Evolutionary conservation across 805 yeast genomes (phyloP).

Genomic region (Sugiyamaella mastotermitis): DNA sequence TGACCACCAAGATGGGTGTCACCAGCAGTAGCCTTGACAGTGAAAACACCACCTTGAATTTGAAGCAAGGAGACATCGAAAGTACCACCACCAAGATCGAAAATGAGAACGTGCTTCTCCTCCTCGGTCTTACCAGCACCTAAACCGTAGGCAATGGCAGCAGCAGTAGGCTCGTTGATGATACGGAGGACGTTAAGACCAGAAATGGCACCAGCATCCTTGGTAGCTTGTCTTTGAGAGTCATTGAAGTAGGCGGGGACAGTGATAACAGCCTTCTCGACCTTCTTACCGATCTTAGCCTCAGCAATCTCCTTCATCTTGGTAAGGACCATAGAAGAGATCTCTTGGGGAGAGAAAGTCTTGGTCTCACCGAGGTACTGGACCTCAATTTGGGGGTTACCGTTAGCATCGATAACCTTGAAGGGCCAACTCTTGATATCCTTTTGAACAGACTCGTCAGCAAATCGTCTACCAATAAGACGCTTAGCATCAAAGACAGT

Average conservation of each 20-base stretch:
- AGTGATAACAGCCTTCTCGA: constrained; percentile 78
- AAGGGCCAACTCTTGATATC: constrained; percentile 94
- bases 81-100: constrained; percentile 98
- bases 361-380: constrained; percentile 81
- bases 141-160: constrained; percentile 95
- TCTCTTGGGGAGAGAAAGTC: constrained; percentile 89
- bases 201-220: constrained; percentile 84
- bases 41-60: constrained; percentile 94
- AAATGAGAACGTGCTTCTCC: constrained; percentile 83
- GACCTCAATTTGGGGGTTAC: constrained; percentile 77
- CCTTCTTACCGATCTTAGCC: constrained; percentile 72
- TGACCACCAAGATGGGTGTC: constrained; percentile 99
- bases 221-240: constrained; percentile 86
- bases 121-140: constrained; percentile 80
- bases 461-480: constrained; percentile 85
- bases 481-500: constrained; percentile 88
- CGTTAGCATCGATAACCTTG: constrained; percentile 63
- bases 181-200: constrained; percentile 80
- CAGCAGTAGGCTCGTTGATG: constrained; percentile 91
- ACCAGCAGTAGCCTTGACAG: constrained; percentile 98
- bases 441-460: constrained; percentile 77
- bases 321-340: constrained; percentile 84
- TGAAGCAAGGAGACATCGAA: constrained; percentile 90
- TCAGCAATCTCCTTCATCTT: constrained; percentile 88
- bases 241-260: constrained; percentile 88